phyloP scores from a whole-genome alignment of 2,329 filamentous ascomycete species.

The Fusarium guadeloupense region DNA sequence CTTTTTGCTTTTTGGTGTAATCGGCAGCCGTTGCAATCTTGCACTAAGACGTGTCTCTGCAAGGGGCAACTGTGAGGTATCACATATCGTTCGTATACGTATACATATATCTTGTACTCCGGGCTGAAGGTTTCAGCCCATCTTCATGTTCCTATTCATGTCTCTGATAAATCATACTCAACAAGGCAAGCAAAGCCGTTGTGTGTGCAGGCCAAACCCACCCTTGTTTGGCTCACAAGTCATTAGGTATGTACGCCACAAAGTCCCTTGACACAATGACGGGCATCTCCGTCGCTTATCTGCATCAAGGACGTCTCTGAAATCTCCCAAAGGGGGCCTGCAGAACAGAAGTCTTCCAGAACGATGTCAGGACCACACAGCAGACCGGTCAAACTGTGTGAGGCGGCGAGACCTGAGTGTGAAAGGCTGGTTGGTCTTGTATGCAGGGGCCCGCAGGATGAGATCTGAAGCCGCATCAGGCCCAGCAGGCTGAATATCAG shows the following conservation, averaged over 20 bases:
- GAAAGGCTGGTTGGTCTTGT: not conserved
- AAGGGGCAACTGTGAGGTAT: slow-evolving; percentile 3
- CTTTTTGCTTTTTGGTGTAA: slow-evolving; percentile 32
- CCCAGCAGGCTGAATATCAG: slow-evolving; percentile 12
- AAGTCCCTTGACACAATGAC: slow-evolving; percentile 25
- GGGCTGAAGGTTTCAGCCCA: not conserved
- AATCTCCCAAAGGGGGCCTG: slow-evolving; percentile 22
- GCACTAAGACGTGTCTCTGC: not conserved
- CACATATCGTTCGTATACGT: not conserved
- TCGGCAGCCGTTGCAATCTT: slow-evolving; percentile 14
- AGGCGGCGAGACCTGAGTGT: too few relatives aligned
- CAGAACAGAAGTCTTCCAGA: slow-evolving; percentile 38
- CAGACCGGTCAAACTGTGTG: slow-evolving; percentile 12
- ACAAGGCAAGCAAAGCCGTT: slow-evolving; percentile 17
- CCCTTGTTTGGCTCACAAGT: slow-evolving; percentile 10
- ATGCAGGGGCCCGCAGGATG: slow-evolving; percentile 19
- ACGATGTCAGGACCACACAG: slow-evolving; percentile 20
- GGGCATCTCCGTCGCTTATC: slow-evolving; percentile 44
- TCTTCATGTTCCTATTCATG: too few relatives aligned
- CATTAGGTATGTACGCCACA: slow-evolving; percentile 23
- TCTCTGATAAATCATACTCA: slow-evolving; percentile 2
- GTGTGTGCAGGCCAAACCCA: slow-evolving; percentile 12
- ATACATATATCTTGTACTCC: too few relatives aligned
- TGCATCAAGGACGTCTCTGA: slow-evolving; percentile 30
- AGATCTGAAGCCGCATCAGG: slow-evolving; percentile 18